Evolutionary conservation across 345 rosid genomes (phyloP).

Genomic region (Hibiscus syriacus): DNA sequence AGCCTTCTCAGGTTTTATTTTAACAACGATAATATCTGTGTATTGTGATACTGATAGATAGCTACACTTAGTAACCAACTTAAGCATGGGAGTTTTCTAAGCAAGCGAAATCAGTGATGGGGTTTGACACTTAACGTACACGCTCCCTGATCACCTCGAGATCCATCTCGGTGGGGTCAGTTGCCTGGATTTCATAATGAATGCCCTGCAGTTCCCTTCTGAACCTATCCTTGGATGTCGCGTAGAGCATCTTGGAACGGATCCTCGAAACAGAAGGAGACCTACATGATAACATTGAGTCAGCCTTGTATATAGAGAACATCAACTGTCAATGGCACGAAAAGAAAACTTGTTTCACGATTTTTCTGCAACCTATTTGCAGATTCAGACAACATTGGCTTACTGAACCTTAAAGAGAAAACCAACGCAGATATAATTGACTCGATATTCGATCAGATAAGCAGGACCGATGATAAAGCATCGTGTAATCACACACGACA

Average conservation of each 20-base stretch:
- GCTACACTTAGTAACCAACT: background rate
- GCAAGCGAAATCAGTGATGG: background rate
- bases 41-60: background rate
- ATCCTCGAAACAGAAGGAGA: slow-evolving; percentile 64
- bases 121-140: slow-evolving; percentile 30
- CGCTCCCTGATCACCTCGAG: slow-evolving; percentile 57
- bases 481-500: background rate
- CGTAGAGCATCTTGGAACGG: slow-evolving; percentile 72
- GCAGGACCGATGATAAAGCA: background rate
- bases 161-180: slow-evolving; percentile 77
- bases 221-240: slow-evolving; percentile 60
- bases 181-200: slow-evolving; percentile 79
- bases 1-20: slow-evolving; percentile 41
- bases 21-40: slow-evolving; percentile 1
- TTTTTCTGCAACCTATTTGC: background rate
- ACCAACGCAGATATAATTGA: background rate
- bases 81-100: background rate
- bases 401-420: background rate
- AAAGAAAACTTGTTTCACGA: background rate
- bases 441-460: background rate
- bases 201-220: slow-evolving; percentile 69
- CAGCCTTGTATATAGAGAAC: background rate
- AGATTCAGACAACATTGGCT: background rate
- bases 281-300: slow-evolving; percentile 28
- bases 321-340: background rate